Percentiles rank a stretch among this genome's conserved stretches.
These are phyloP conservation scores for Colletotrichum acutatum DNA, from an alignment of 2,329 filamentous ascomycete species.

Conservation along the genomic window DNA sequence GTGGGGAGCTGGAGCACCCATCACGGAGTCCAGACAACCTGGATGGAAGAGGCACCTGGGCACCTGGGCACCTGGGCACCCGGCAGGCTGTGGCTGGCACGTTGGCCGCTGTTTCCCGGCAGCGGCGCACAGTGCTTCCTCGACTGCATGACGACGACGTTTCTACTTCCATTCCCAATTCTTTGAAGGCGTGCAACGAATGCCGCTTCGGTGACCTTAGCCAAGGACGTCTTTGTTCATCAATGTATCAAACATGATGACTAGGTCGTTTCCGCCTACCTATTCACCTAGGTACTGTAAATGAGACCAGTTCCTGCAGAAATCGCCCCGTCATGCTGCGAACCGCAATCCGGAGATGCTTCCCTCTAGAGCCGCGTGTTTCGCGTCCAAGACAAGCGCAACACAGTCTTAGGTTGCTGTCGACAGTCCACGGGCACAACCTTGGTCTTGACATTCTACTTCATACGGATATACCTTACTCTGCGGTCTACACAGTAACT, in stretches of 20 bases:
- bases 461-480: neutral
- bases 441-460: too few species aligned
- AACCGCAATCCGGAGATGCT: neutral
- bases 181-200: neutral
- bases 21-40: neutral
- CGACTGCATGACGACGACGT: slow-evolving; percentile 22
- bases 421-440: neutral
- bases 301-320: neutral
- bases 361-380: neutral
- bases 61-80: too few species aligned
- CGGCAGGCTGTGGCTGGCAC: too few species aligned
- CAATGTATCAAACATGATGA: neutral
- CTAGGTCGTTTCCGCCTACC: too few species aligned
- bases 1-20: neutral
- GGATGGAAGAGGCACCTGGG: neutral
- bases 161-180: slow-evolving; percentile 2
- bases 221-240: neutral
- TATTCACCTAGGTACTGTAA: too few species aligned
- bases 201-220: neutral
- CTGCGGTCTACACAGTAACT: neutral
- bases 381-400: neutral
- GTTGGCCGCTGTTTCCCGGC: neutral
- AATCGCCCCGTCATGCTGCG: neutral
- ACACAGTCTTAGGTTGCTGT: neutral
- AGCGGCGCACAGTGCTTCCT: neutral